These are phyloP conservation scores for Artemisia annua DNA, from an alignment of 129 eudicot genomes.

Conservation along the genomic window DNA sequence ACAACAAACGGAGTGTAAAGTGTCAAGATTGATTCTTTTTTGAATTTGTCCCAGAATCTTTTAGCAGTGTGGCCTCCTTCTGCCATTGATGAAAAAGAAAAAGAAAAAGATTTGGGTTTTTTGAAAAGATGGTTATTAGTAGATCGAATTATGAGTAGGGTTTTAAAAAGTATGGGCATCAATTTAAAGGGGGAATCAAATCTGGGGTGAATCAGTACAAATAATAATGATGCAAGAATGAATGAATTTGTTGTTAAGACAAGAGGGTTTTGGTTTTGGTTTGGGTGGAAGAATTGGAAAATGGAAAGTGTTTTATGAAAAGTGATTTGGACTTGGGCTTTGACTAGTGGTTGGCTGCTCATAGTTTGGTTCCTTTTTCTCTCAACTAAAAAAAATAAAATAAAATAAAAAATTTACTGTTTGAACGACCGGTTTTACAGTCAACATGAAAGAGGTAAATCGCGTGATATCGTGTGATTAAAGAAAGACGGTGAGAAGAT, in stretches of 20 bases:
- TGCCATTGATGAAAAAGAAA: constrained; percentile 46
- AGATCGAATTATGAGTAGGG: constrained; percentile 3
- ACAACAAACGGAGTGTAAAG: constrained; percentile 75
- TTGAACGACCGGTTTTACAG: too few species aligned
- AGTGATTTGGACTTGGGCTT: constrained; percentile 28
- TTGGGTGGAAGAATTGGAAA: constrained; percentile 33
- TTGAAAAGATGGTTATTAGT: neutral
- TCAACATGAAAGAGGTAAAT: too few species aligned
- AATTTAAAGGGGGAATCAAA: constrained; percentile 28
- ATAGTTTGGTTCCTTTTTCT: too few species aligned
- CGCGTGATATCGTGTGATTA: too few species aligned
- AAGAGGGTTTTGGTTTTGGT: neutral
- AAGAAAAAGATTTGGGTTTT: too few species aligned
- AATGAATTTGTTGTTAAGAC: neutral
- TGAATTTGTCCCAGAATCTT: constrained; percentile 63
- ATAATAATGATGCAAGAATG: constrained; percentile 25
- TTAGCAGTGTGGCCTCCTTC: constrained; percentile 52
- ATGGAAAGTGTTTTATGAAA: constrained; percentile 10
- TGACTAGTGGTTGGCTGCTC: constrained; percentile 12
- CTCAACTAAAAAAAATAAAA: too few species aligned
- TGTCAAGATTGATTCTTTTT: constrained; percentile 53
- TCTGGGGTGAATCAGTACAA: constrained; percentile 33
- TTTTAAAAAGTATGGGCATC: constrained; percentile 15
- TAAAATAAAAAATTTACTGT: too few species aligned
- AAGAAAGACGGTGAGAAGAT: too few species aligned